A percentile compares a stretch with the other conserved stretches of the same genome.
Evolutionary conservation across 352 stramenopile genomes (phyloP).

Genomic region (Pythium plurisporium): DNA sequence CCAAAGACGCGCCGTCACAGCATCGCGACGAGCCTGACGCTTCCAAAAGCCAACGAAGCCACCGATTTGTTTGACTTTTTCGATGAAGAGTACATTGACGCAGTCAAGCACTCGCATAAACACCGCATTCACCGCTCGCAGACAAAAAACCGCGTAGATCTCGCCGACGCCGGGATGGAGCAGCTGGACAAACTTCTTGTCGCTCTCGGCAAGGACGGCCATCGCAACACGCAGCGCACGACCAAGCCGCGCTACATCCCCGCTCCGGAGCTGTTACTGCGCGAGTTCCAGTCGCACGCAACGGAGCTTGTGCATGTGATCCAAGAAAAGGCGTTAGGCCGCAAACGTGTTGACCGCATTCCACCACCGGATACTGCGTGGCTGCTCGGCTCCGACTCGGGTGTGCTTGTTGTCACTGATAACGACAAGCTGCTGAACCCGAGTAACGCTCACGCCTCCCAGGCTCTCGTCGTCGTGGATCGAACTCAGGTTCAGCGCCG

Average conservation of each 20-base stretch:
- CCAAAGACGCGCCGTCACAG: slow-evolving; percentile 31
- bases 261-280: slow-evolving; percentile 60
- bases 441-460: not conserved
- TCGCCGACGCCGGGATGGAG: slow-evolving; percentile 63
- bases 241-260: slow-evolving; percentile 72
- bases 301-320: slow-evolving; percentile 64
- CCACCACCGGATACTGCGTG: slow-evolving; percentile 55
- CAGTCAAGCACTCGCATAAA: slow-evolving; percentile 58
- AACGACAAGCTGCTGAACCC: slow-evolving; percentile 2
- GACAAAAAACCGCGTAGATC: slow-evolving; percentile 61
- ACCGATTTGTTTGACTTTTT: slow-evolving; percentile 58
- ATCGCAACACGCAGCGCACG: slow-evolving; percentile 64
- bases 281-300: slow-evolving; percentile 61
- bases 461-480: slow-evolving; percentile 50
- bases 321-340: slow-evolving; percentile 64
- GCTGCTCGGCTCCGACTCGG: slow-evolving; percentile 42
- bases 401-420: slow-evolving; percentile 50
- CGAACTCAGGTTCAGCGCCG: slow-evolving; percentile 34
- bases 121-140: slow-evolving; percentile 52
- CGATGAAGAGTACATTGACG: slow-evolving; percentile 51
- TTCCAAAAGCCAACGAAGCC: not conserved
- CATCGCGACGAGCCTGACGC: slow-evolving; percentile 7
- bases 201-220: slow-evolving; percentile 56
- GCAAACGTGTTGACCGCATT: slow-evolving; percentile 64
- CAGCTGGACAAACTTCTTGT: slow-evolving; percentile 69